A percentile compares a stretch with the other conserved stretches of the same genome.
phyloP scores from a whole-genome alignment of 805 yeast genomes.

The Nakazawaea sp. region DNA sequence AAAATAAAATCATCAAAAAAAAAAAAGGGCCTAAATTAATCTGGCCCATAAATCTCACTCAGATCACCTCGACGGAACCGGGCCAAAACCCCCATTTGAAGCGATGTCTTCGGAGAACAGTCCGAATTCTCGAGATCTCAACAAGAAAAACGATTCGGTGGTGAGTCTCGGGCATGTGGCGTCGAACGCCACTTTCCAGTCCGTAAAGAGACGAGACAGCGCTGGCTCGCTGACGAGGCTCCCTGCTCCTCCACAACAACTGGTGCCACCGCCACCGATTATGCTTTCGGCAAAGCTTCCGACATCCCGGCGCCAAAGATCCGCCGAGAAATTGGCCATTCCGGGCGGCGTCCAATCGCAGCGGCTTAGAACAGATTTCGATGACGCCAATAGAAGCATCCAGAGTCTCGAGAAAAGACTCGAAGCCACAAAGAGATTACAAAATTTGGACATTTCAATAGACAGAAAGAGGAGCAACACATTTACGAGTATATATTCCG shows the following conservation, averaged over 20 bases:
- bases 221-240: background rate
- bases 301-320: background rate
- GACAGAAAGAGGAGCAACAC: conserved; percentile 19
- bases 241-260: background rate
- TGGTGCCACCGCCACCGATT: background rate
- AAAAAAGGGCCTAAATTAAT: too few relatives aligned
- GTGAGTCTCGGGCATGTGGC: background rate
- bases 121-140: too few relatives aligned
- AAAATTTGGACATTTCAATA: conserved; percentile 18
- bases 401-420: conserved; percentile 12
- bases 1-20: too few relatives aligned
- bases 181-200: conserved; percentile 4
- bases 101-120: too few relatives aligned
- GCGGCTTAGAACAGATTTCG: background rate
- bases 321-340: background rate
- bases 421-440: conserved; percentile 13
- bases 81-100: too few relatives aligned
- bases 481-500: conserved; percentile 14
- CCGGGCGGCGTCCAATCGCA: background rate
- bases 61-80: too few relatives aligned
- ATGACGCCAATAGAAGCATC: conserved; percentile 6
- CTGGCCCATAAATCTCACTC: too few relatives aligned
- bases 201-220: conserved; percentile 8
- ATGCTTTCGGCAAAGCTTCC: background rate
- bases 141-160: background rate